Percentiles rank a stretch among this genome's conserved stretches.
These are phyloP conservation scores for Aureobasidium uvarum DNA, from an alignment of 2,329 filamentous ascomycete genomes.

Conservation along the genomic window DNA sequence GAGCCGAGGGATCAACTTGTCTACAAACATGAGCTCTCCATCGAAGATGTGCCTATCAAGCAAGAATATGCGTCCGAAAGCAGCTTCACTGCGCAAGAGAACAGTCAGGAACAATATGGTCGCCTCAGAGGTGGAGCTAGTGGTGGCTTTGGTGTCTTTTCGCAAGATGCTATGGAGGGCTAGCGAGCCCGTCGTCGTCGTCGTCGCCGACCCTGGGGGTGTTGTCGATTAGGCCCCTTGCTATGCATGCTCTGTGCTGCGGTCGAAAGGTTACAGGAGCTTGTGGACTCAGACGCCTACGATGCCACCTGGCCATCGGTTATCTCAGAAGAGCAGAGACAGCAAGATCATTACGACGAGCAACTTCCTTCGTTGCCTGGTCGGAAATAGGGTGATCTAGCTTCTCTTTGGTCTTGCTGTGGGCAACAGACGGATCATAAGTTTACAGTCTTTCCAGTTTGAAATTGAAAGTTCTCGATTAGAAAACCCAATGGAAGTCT, in stretches of 20 bases:
- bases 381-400: background rate
- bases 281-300: background rate
- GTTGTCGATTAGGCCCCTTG: background rate
- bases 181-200: background rate
- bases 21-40: background rate
- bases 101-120: background rate
- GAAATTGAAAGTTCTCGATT: background rate
- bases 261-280: background rate
- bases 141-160: background rate
- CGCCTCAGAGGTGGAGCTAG: background rate
- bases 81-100: background rate
- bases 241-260: background rate
- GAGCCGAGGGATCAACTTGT: background rate
- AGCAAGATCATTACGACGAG: background rate
- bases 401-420: background rate
- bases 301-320: background rate
- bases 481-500: background rate
- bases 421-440: background rate
- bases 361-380: background rate
- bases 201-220: background rate
- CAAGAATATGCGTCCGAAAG: background rate
- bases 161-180: slow-evolving; percentile 1
- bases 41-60: background rate
- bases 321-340: background rate
- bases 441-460: background rate